phyloP scores from a whole-genome alignment of 73 alveolate species.

The Tetrahymena borealis region DNA sequence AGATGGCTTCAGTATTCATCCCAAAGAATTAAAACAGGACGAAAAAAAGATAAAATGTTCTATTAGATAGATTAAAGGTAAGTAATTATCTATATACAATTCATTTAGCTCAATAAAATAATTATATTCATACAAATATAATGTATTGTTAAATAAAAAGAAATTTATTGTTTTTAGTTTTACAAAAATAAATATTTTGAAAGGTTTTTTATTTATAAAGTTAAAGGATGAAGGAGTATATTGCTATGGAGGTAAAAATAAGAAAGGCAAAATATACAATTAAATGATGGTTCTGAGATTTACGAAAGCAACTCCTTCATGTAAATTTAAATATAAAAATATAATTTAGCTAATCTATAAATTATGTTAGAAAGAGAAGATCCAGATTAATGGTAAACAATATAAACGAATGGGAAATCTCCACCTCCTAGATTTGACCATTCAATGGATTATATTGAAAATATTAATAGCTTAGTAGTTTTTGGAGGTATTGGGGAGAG shows the following conservation, averaged over 20 bases:
- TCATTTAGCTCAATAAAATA: too few relatives aligned
- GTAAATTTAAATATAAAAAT: not conserved
- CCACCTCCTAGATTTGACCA: constrained; percentile 34
- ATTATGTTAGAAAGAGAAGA: not conserved
- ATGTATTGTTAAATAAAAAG: not conserved
- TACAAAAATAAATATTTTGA: not conserved
- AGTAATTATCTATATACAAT: too few relatives aligned
- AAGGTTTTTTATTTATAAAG: not conserved
- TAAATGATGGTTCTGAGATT: constrained; percentile 26
- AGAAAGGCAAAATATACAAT: constrained; percentile 34
- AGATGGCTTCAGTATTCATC: not conserved
- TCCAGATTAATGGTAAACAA: not conserved
- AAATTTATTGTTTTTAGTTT: not conserved
- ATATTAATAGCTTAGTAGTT: constrained; percentile 23
- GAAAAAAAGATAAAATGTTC: not conserved
- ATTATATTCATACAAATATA: too few relatives aligned
- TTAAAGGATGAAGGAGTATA: constrained; percentile 47
- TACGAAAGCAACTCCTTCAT: not conserved
- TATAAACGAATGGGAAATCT: not conserved
- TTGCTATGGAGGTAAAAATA: constrained; percentile 49
- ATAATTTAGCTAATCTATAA: not conserved
- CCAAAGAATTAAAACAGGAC: not conserved
- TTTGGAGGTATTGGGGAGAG: constrained; percentile 55
- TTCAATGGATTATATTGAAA: constrained; percentile 30
- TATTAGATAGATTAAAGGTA: not conserved